Conservation (phyloP, 2,329 filamentous ascomycete genomes). For the Colletotrichum neosansevieriae region DNA sequence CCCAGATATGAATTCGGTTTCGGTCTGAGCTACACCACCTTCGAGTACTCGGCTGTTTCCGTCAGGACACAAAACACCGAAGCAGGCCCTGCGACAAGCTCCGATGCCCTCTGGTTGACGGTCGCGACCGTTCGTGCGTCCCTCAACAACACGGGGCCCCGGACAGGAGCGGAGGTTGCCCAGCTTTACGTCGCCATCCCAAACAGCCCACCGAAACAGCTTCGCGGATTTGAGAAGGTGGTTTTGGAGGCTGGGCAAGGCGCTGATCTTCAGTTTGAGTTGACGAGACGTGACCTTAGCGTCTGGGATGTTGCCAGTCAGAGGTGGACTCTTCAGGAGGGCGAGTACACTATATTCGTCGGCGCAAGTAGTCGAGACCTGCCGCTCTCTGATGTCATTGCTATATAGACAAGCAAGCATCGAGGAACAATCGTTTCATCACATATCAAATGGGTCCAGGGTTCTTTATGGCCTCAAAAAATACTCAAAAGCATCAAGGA, state of each 20-base stretch:
- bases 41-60: constrained; percentile 58
- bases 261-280: constrained; percentile 59
- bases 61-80: constrained; percentile 47
- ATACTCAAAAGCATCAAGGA: too few species aligned
- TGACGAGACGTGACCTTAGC: constrained; percentile 74
- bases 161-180: constrained; percentile 59
- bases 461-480: too few species aligned
- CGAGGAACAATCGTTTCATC: too few species aligned
- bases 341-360: constrained; percentile 58
- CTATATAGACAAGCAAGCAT: neutral
- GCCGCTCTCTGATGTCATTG: constrained; percentile 47
- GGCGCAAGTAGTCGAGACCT: constrained; percentile 62
- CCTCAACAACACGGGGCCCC: constrained; percentile 56
- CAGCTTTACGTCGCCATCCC: constrained; percentile 63
- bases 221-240: constrained; percentile 68
- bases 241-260: constrained; percentile 19
- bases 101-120: constrained; percentile 60
- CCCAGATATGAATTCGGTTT: constrained; percentile 69
- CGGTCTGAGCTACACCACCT: constrained; percentile 68
- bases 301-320: constrained; percentile 73
- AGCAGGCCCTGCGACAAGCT: constrained; percentile 53
- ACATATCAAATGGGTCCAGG: too few species aligned
- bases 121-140: constrained; percentile 54
- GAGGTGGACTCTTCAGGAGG: constrained; percentile 68
- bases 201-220: constrained; percentile 63